phyloP scores from a whole-genome alignment of 331 rosid genomes.

The Saraca asoca region DNA sequence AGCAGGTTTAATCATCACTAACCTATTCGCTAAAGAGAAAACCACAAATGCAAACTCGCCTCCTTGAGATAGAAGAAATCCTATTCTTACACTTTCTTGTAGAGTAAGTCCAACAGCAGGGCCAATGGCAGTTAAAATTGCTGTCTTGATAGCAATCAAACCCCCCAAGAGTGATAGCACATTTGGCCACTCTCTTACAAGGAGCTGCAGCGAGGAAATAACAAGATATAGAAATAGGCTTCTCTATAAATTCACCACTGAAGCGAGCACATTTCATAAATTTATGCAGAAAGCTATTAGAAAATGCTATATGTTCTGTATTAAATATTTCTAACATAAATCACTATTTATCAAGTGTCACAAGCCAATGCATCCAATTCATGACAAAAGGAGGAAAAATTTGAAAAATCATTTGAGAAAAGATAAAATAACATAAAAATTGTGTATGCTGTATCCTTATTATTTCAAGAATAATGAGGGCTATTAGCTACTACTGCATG shows the following conservation, averaged over 20 bases:
- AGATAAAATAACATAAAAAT: constrained; percentile 8
- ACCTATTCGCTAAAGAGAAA: constrained; percentile 95
- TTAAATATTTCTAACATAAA: constrained; percentile 7
- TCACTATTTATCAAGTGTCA: neutral
- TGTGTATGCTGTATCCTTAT: neutral
- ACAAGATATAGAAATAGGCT: constrained; percentile 15
- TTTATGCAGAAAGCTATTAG: constrained; percentile 14
- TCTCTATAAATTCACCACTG: constrained; percentile 16
- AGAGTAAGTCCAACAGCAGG: constrained; percentile 93
- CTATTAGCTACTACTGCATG: too few species aligned
- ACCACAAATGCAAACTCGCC: constrained; percentile 98
- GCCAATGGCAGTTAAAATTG: constrained; percentile 93
- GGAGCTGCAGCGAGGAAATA: constrained; percentile 63
- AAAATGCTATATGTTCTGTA: neutral
- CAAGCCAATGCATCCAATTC: constrained; percentile 19
- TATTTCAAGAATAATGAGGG: too few species aligned
- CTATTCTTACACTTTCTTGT: constrained; percentile 98
- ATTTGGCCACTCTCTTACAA: constrained; percentile 96
- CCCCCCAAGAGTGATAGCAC: constrained; percentile 94
- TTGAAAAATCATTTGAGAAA: constrained; percentile 2
- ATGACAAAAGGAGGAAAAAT: constrained; percentile 21
- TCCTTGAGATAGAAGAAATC: constrained; percentile 96
- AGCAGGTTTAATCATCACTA: constrained; percentile 31
- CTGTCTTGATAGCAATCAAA: constrained; percentile 81
- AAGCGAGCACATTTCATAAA: constrained; percentile 9